Evolutionary conservation across 345 rosid species (phyloP), one percentile per base, ranked within the genome.

Genomic region (Garcia nutans): DNA sequence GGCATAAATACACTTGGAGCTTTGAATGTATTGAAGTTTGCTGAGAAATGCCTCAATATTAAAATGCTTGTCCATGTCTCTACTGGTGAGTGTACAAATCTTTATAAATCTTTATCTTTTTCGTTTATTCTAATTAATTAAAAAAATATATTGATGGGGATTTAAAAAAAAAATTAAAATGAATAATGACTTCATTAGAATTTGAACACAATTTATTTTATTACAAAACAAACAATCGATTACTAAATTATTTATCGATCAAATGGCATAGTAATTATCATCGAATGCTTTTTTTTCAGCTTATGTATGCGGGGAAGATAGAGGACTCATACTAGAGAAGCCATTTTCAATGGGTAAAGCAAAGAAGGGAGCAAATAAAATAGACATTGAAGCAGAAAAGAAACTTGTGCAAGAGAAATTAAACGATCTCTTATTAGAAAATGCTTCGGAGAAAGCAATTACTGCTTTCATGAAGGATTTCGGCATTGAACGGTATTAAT

Each of bases 1-100:
- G 79, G 74, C 56, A 78, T 88, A 52, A 91, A 91, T 64, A 84
- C 94, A 45, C 44, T 86, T 75, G 92, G 96, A 65, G 88, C 91
- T 10, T 81, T 80, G 54, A 72, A 89, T 74, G 87, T 87, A 20
- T 70, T 82, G 10, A 79, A 79, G 70, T 91, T 91, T 50, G 89
- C 89, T 37, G 84, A 79, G 76, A 85, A 83, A 66, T 91, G 97
- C 77, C 72, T 47, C 15, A 88, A 83, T 22, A 33, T 83, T 6
- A 83, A 76, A 76, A 74, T 86, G 23, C 81, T 91, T 52, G 83
- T 86, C 68, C 93, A 82, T 59, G 73, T 82, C 28, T 85, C 88
- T 10, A 85, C 88, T 4, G 88, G 88, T 85, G 3, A 52, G 70
- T 59, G 8, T 42, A 23, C 41, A 28, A 42, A 8, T 28, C 31